phyloP scores from a whole-genome alignment of 805 yeast genomes.

The Saccharomycopsis fermentans region DNA sequence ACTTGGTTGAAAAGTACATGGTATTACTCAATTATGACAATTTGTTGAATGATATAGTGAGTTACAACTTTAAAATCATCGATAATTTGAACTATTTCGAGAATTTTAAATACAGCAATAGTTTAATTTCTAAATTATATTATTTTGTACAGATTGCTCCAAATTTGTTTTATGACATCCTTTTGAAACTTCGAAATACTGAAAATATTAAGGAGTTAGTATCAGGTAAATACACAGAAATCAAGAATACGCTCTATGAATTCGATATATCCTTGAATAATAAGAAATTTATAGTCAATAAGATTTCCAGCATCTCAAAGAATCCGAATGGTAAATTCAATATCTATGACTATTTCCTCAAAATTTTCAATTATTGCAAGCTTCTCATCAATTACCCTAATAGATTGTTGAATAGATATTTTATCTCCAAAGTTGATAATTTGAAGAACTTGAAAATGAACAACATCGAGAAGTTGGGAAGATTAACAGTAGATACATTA shows the following conservation, averaged over 20 bases:
- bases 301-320: neutral
- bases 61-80: slow-evolving; percentile 32
- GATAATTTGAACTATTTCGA: slow-evolving; percentile 42
- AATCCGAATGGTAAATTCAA: neutral
- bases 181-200: neutral
- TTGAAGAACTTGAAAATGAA: slow-evolving; percentile 21
- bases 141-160: slow-evolving; percentile 31
- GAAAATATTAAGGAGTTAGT: neutral
- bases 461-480: slow-evolving; percentile 31
- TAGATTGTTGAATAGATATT: slow-evolving; percentile 25
- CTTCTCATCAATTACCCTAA: slow-evolving; percentile 25
- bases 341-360: neutral
- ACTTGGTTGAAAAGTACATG: slow-evolving; percentile 25
- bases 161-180: slow-evolving; percentile 14
- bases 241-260: neutral
- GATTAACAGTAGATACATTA: slow-evolving; percentile 28
- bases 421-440: slow-evolving; percentile 21
- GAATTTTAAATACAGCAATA: slow-evolving; percentile 20
- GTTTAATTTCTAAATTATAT: slow-evolving; percentile 6
- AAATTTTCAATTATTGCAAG: slow-evolving; percentile 14
- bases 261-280: neutral
- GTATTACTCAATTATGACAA: slow-evolving; percentile 28
- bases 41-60: slow-evolving; percentile 27
- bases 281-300: neutral
- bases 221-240: neutral